Percentiles rank a stretch among this genome's conserved stretches.
These are phyloP conservation scores for Sordariomycetes sp. DNA, from an alignment of 2,329 filamentous ascomycete genomes.

Conservation along the genomic window DNA sequence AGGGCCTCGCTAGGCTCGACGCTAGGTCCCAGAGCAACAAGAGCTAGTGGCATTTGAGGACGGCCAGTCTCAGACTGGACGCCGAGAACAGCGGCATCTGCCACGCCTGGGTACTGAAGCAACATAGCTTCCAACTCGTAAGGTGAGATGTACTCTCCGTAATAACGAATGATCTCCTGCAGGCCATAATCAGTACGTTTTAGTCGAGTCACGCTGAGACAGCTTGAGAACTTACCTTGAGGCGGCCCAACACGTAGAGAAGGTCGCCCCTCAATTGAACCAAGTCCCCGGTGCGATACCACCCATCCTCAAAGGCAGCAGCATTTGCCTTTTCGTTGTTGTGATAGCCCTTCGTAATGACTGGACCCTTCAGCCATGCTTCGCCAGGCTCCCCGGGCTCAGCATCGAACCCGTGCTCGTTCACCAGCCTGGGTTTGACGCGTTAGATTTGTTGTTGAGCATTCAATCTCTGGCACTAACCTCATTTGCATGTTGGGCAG, in stretches of 20 bases:
- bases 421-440: slow-evolving; percentile 19
- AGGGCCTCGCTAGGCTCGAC: slow-evolving; percentile 7
- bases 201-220: slow-evolving; percentile 18
- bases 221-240: slow-evolving; percentile 39
- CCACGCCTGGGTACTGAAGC: slow-evolving; percentile 26
- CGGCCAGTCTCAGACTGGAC: slow-evolving; percentile 25
- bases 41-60: slow-evolving; percentile 35
- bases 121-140: slow-evolving; percentile 49
- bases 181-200: slow-evolving; percentile 17
- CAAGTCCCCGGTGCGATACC: slow-evolving; percentile 76
- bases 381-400: slow-evolving; percentile 40
- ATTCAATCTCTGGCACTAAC: slow-evolving; percentile 9
- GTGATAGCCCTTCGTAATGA: slow-evolving; percentile 65
- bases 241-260: slow-evolving; percentile 72
- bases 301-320: slow-evolving; percentile 47
- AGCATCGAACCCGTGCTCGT: slow-evolving; percentile 28
- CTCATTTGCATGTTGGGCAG: slow-evolving; percentile 17
- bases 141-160: slow-evolving; percentile 58
- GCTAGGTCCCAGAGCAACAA: slow-evolving; percentile 13
- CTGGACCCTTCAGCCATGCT: slow-evolving; percentile 60
- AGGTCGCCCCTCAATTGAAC: slow-evolving; percentile 21
- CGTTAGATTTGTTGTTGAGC: background rate
- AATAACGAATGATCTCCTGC: slow-evolving; percentile 47
- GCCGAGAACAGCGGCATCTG: slow-evolving; percentile 54
- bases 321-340: slow-evolving; percentile 57